Evolutionary conservation across 345 rosid species (phyloP), one percentile per base, ranked within the genome.

Genomic region (Melaleuca quinquenervia): DNA sequence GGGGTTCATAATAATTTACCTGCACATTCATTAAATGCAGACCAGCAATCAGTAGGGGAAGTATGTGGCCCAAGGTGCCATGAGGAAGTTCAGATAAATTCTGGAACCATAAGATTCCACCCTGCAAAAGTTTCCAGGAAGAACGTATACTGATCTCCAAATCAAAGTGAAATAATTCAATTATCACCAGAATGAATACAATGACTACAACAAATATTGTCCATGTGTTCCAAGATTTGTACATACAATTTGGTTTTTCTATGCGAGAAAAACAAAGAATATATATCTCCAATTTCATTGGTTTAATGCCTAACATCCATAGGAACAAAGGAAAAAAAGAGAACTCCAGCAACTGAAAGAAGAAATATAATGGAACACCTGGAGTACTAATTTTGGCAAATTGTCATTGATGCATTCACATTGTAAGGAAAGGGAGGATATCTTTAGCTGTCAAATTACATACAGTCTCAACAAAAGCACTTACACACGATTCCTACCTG

Each of bases 51-150:
- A 96, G 87, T 82, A 95, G 84, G 21, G 99, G 98, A 86, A 96
- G 93, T 84, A 95, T 84, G 86, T 91, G 87, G 88, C 98, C 96
- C 84, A 86, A 90, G 88, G 86, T 89, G 85, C 96, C 95, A 55
- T 91, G 93, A 62, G 98, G 93, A 70, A 85, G 87, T 89, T 95
- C 98, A 83, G 98, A 93, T 94, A 97, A 92, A 92, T 97, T 91
- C 87, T 94, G 94, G 89, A 97, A 97, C 98, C 99, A 97, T 52
- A 96, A 91, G 86, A 94, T 86, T 85, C 99, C 99, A 51, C 99
- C 99, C 99, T 97, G 94, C 89, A 94, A 85, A 87, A 24, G 85
- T 76, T 83, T 76, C 60, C 64, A 74, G 51, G 82, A 27, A 52
- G 52, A 82, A 82, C 82, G 27, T 82, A 16, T 6, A 1, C 20